phyloP scores from a whole-genome alignment of 2,329 filamentous ascomycete genomes.

The Pseudodiploospora longispora region DNA sequence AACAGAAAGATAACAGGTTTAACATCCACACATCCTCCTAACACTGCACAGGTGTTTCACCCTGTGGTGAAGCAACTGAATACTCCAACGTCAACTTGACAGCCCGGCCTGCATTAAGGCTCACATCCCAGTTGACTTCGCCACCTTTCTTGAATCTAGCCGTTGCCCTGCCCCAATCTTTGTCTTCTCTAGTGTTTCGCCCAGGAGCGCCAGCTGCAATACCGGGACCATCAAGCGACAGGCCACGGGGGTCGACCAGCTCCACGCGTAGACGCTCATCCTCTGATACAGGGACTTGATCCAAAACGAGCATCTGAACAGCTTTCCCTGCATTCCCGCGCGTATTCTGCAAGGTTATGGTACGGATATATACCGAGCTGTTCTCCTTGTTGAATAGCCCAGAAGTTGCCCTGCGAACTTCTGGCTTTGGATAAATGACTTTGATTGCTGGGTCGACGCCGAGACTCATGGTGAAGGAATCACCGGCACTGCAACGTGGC shows the following conservation, averaged over 20 bases:
- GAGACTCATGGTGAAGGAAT: conserved; percentile 43
- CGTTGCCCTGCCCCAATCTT: conserved; percentile 45
- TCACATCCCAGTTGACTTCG: conserved; percentile 51
- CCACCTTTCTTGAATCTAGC: conserved; percentile 48
- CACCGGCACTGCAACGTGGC: conserved; percentile 47
- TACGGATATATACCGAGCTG: conserved; percentile 40
- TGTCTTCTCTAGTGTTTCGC: conserved; percentile 20
- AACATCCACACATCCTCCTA: conserved; percentile 1
- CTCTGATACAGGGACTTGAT: conserved; percentile 55
- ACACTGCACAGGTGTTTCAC: conserved; percentile 28
- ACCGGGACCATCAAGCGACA: conserved; percentile 30
- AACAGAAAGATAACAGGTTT: no score
- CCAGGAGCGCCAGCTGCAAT: conserved; percentile 28
- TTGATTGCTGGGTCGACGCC: conserved; percentile 52
- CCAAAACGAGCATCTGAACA: conserved; percentile 43
- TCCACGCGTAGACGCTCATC: conserved; percentile 49
- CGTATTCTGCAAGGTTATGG: conserved; percentile 43
- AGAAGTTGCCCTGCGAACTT: conserved; percentile 40
- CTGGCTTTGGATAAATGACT: conserved; percentile 48
- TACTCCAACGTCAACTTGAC: conserved; percentile 55
- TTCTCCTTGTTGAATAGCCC: conserved; percentile 48
- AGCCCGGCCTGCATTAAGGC: conserved; percentile 47
- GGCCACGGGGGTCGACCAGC: conserved; percentile 38
- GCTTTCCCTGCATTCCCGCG: conserved; percentile 27
- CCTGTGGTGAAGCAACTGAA: conserved; percentile 46